Base-by-base conservation (phyloP, 2,329 filamentous ascomycete genomes). In the Colletotrichum lini region DNA sequence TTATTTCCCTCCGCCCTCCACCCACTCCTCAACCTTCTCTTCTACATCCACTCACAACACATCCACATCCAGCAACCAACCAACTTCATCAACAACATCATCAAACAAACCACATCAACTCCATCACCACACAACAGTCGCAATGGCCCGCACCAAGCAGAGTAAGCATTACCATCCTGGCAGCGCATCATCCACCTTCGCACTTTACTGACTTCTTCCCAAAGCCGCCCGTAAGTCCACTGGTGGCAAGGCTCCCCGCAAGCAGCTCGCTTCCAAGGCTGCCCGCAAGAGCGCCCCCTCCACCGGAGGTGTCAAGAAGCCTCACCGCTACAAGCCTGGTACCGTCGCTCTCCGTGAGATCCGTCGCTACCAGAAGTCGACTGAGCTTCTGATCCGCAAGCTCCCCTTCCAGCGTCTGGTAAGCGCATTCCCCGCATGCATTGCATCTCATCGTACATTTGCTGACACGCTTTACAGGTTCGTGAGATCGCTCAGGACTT, bases 181-280 rank as follows among this genome's bases (percentile, higher is more conserved):
- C 4, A 2, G 35, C 0, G 4, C 1, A 42, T 44, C 26, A 8
- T 1, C 8, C 23, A 8, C 18, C 9, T 18, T 18, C 4, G 3
- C 15, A 26, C 44, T 21, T 50, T 13, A 21, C 68, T 74, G 21
- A 73, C 63, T 38, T 0, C 0, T 18, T 1, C 16, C 21, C 10
- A 35, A 56, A 74, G 73, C 73, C 79, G 90, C 90, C 79, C 89
- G 90, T 82, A 92, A 98, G 89, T 93, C 91, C 84, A 93, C 91
- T 79, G 91, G 91, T 91, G 91, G 91, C 89, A 93, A 93, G 88
- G 91, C 91, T 78, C 91, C 91, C 74, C 90, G 91, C 86, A 99
- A 99, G 94, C 95, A 98, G 91, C 95, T 98, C 82, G 96, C 96
- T 80, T 98, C 95, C 90, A 98, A 98, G 94, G 96, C 96, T 78